phyloP scores from a whole-genome alignment of 208 protist genomes.

The Trichomonas tenax region DNA sequence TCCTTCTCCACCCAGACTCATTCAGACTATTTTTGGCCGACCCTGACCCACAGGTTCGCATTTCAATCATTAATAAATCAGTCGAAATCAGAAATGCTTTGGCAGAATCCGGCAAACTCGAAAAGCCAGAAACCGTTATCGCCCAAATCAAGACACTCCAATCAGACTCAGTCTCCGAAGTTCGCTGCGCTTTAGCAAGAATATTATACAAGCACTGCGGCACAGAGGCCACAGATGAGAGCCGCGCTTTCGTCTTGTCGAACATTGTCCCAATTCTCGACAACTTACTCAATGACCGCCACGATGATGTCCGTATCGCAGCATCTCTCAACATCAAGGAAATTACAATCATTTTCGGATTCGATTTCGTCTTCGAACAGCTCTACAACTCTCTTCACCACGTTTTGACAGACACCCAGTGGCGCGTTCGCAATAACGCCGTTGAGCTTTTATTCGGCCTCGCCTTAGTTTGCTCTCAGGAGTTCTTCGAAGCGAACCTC shows the following conservation, averaged over 20 bases:
- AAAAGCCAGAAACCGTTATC: not conserved
- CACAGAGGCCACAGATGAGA: not conserved
- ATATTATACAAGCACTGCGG: not conserved
- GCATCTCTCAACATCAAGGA: not conserved
- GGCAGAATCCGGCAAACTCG: not conserved
- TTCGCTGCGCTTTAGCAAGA: not conserved
- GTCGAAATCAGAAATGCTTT: not conserved
- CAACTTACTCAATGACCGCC: not conserved
- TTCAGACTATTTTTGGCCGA: not conserved
- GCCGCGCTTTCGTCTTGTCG: not conserved
- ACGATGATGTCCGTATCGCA: not conserved
- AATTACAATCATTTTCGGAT: not conserved
- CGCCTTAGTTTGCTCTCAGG: not conserved
- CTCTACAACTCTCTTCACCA: not conserved
- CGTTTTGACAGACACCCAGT: not conserved
- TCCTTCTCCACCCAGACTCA: not conserved
- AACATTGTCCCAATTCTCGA: not conserved
- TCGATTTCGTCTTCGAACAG: slow-evolving; percentile 7
- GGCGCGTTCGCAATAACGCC: not conserved
- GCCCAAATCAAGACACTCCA: not conserved
- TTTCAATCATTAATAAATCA: not conserved
- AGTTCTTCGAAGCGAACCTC: not conserved
- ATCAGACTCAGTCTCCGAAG: not conserved
- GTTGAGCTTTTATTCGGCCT: slow-evolving; percentile 16
- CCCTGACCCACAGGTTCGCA: not conserved